Conservation (phyloP, 495 filamentous ascomycete species). For the Monascus purpureus region DNA sequence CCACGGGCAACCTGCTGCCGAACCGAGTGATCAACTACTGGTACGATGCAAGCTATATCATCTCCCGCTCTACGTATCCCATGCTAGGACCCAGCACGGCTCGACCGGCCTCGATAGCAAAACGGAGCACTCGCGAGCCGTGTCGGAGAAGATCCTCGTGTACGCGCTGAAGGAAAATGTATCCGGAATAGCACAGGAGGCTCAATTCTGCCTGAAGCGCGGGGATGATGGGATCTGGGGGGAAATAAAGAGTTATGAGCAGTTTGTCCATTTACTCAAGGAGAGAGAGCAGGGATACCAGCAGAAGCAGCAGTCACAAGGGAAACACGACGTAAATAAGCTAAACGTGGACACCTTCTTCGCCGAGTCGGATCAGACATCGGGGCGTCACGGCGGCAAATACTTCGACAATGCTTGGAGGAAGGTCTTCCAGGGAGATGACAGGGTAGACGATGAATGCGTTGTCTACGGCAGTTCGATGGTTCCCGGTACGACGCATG, state of each 20-base stretch:
- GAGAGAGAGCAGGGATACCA: neutral
- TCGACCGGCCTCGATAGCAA: neutral
- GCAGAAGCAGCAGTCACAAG: neutral
- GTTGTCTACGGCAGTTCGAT: neutral
- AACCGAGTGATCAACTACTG: neutral
- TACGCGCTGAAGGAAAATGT: neutral
- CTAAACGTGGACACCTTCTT: neutral
- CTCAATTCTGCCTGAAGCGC: neutral
- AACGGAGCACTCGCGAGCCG: neutral
- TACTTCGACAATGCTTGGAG: neutral
- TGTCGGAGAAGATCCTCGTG: neutral
- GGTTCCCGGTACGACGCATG: neutral
- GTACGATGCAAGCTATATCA: neutral
- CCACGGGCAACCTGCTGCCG: neutral
- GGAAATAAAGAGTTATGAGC: neutral
- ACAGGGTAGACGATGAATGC: no score
- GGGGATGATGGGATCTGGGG: neutral
- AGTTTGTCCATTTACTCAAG: neutral
- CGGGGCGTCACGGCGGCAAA: neutral
- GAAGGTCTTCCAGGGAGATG: neutral
- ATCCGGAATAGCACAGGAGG: neutral
- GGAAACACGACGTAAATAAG: neutral
- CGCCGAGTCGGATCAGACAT: neutral
- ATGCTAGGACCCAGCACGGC: neutral
- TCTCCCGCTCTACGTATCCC: neutral